Conservation (phyloP, 352 stramenopile species). For the Blastocystis sp. region DNA sequence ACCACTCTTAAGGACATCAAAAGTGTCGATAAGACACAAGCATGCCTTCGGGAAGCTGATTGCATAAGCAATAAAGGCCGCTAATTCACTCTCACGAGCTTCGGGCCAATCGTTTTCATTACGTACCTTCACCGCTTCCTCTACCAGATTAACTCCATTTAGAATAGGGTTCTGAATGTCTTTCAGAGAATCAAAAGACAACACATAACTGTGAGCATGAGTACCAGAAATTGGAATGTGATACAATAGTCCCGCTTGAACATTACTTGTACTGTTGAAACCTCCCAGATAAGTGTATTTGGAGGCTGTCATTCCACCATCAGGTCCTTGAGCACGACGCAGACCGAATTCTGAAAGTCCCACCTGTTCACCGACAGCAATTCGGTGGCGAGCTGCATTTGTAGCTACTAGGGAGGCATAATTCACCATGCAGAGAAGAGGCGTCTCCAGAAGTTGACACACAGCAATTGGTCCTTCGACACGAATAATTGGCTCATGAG, state of each 20-base stretch:
- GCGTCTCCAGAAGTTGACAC: constrained; percentile 92
- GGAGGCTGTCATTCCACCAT: constrained; percentile 89
- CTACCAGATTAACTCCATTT: constrained; percentile 74
- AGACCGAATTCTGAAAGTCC: constrained; percentile 69
- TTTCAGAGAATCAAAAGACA: constrained; percentile 83
- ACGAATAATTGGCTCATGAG: constrained; percentile 83
- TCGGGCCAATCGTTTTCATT: constrained; percentile 58
- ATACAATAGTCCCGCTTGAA: constrained; percentile 88
- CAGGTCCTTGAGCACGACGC: constrained; percentile 77
- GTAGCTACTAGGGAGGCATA: constrained; percentile 91
- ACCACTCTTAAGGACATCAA: constrained; percentile 89
- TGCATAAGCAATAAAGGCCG: constrained; percentile 92
- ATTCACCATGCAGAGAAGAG: constrained; percentile 93
- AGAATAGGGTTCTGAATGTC: constrained; percentile 71
- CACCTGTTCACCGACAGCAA: constrained; percentile 75
- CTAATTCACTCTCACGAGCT: constrained; percentile 83
- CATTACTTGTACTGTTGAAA: constrained; percentile 93
- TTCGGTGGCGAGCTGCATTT: constrained; percentile 90
- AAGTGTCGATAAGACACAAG: constrained; percentile 94
- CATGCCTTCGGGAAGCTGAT: constrained; percentile 89
- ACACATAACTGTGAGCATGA: constrained; percentile 93
- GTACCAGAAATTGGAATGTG: constrained; percentile 88
- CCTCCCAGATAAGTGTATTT: constrained; percentile 93
- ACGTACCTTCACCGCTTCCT: constrained; percentile 76
- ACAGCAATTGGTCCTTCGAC: constrained; percentile 85